These are phyloP conservation scores for Citeromyces hawaiiensis DNA, from an alignment of 1,139 yeast genomes.

Conservation along the genomic window DNA sequence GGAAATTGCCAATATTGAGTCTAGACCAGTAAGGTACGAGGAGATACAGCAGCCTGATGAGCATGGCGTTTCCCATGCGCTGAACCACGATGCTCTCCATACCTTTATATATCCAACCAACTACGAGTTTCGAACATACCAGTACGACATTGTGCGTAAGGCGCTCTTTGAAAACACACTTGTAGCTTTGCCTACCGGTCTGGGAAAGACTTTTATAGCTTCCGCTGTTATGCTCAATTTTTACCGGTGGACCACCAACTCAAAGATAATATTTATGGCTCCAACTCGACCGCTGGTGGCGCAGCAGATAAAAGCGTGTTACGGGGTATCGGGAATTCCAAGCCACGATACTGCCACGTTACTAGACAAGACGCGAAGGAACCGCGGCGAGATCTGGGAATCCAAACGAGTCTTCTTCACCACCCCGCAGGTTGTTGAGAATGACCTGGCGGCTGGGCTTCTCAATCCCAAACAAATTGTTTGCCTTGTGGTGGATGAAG, in stretches of 20 bases:
- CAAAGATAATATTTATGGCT: conserved; percentile 86
- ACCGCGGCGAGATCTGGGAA: conserved; percentile 66
- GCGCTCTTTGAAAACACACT: conserved; percentile 65
- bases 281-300: conserved; percentile 97
- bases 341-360: conserved; percentile 66
- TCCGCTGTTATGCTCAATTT: conserved; percentile 87
- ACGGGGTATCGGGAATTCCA: conserved; percentile 78
- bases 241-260: conserved; percentile 66
- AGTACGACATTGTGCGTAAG: conserved; percentile 60
- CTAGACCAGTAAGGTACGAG: no score
- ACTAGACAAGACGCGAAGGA: conserved; percentile 53
- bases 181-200: conserved; percentile 93
- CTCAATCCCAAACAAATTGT: conserved; percentile 65
- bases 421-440: conserved; percentile 93
- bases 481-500: conserved; percentile 84
- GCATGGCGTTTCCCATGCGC: no score
- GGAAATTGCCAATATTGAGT: no score
- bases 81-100: conserved; percentile 25
- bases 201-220: conserved; percentile 95
- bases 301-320: conserved; percentile 90
- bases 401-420: conserved; percentile 74
- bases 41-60: no score
- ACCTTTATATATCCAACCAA: conserved; percentile 79
- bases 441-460: conserved; percentile 66
- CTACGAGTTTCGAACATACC: conserved; percentile 76